These are phyloP conservation scores for Bathelium albidoporum DNA, from an alignment of 495 filamentous ascomycete species.

Conservation along the genomic window DNA sequence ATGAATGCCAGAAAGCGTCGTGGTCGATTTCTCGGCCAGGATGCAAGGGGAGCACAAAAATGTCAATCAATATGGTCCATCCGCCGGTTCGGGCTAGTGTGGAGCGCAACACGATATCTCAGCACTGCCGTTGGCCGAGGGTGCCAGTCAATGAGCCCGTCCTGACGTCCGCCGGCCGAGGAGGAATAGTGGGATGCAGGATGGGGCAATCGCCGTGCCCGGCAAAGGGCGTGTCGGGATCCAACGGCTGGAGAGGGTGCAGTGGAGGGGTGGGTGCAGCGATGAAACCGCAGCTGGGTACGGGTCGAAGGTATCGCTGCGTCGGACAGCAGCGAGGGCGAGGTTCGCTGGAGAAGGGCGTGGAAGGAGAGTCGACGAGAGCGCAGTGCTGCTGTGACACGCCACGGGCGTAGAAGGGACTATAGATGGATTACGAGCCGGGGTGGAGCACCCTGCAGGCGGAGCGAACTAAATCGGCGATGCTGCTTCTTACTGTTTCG, in stretches of 20 bases:
- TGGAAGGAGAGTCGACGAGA: neutral
- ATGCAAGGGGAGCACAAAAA: conserved; percentile 1
- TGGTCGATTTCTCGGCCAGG: neutral
- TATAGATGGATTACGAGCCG: neutral
- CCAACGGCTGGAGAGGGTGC: neutral
- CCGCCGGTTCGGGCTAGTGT: neutral
- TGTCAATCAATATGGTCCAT: conserved; percentile 1
- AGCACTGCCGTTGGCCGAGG: neutral
- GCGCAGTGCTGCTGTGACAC: neutral
- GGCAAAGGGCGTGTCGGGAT: neutral
- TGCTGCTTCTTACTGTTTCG: neutral
- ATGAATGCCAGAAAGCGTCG: neutral
- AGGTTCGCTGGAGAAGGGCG: too few species aligned
- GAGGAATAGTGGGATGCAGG: neutral
- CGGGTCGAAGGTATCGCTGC: neutral
- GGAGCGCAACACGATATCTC: conserved; percentile 1
- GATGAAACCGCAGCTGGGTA: conserved; percentile 1
- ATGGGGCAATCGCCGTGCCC: neutral
- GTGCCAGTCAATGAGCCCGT: neutral
- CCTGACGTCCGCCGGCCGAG: neutral
- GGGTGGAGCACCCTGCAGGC: neutral
- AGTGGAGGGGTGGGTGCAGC: neutral
- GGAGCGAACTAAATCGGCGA: neutral
- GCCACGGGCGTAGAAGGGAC: neutral
- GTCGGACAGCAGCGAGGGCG: neutral